Conservation (phyloP, 768 basidiomycete species). For the Boletus edulis region DNA sequence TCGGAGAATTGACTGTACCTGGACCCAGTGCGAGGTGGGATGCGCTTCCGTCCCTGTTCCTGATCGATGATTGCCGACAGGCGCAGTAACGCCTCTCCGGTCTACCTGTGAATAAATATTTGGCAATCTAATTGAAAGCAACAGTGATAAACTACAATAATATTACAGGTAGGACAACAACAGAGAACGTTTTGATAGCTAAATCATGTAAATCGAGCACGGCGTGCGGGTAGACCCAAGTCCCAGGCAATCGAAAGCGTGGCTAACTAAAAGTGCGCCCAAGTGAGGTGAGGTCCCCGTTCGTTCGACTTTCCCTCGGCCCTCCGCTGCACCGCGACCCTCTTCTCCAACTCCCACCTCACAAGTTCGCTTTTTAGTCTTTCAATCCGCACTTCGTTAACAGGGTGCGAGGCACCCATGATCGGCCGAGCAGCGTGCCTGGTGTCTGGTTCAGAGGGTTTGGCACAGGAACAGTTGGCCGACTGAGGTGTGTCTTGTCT, state of each 20-base stretch:
- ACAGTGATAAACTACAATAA: conserved; percentile 1
- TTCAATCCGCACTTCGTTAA: conserved; percentile 40
- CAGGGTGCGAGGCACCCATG: conserved; percentile 45
- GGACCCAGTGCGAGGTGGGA: too few relatives aligned
- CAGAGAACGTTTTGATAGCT: neutral
- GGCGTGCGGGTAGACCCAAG: conserved; percentile 1
- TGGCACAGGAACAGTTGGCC: conserved; percentile 22
- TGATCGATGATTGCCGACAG: too few relatives aligned
- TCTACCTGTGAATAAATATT: too few relatives aligned
- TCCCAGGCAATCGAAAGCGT: neutral
- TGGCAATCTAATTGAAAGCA: neutral
- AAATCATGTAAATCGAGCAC: neutral
- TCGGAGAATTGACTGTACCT: too few relatives aligned
- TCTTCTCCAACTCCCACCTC: conserved; percentile 41
- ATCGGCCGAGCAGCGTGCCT: conserved; percentile 28
- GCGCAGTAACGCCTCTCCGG: too few relatives aligned
- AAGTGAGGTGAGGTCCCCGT: conserved; percentile 8
- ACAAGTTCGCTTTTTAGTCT: conserved; percentile 43
- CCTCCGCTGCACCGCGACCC: conserved; percentile 24
- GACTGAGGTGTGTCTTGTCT: conserved; percentile 34
- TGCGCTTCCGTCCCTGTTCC: too few relatives aligned
- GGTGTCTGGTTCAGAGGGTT: conserved; percentile 4
- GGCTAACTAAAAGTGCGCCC: conserved; percentile 12
- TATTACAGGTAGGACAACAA: conserved; percentile 5
- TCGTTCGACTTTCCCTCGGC: conserved; percentile 19